phyloP scores from a whole-genome alignment of 495 filamentous ascomycete species.

The Neurospora hispaniola region DNA sequence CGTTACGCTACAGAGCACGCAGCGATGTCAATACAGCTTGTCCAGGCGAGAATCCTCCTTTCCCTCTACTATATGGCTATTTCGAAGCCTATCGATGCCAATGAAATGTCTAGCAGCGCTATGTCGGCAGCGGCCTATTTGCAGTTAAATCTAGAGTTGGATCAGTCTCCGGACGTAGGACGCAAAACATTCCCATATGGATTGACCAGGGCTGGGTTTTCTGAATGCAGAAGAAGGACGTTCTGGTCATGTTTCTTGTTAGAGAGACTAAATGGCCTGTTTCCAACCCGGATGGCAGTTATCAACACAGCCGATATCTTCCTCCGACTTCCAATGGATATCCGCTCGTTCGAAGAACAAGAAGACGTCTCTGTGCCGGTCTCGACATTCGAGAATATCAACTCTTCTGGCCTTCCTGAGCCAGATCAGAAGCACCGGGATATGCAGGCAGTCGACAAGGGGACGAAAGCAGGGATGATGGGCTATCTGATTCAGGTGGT shows the following conservation, averaged over 20 bases:
- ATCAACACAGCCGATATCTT: constrained; percentile 48
- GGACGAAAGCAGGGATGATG: constrained; percentile 37
- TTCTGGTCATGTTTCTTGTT: constrained; percentile 58
- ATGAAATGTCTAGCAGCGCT: constrained; percentile 50
- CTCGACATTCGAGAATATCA: constrained; percentile 11
- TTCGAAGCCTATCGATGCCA: constrained; percentile 41
- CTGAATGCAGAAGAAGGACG: constrained; percentile 54
- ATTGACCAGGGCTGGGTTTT: constrained; percentile 44
- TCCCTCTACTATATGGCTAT: constrained; percentile 52
- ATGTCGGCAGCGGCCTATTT: constrained; percentile 46
- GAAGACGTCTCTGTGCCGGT: constrained; percentile 40
- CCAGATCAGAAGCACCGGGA: background rate
- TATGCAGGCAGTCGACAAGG: background rate
- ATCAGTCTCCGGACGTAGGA: constrained; percentile 36
- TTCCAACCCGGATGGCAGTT: constrained; percentile 34
- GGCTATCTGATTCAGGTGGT: constrained; percentile 50
- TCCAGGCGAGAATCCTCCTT: constrained; percentile 52
- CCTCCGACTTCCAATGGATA: constrained; percentile 49
- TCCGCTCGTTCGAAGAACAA: constrained; percentile 47
- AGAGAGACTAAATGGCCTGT: constrained; percentile 52
- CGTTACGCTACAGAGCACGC: constrained; percentile 45
- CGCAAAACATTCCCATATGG: constrained; percentile 43
- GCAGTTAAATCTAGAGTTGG: constrained; percentile 51
- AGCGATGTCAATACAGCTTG: constrained; percentile 47
- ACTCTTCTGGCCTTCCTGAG: background rate